Base-by-base conservation (phyloP, 305 asterid species). In the Nicotiana rustica region DNA sequence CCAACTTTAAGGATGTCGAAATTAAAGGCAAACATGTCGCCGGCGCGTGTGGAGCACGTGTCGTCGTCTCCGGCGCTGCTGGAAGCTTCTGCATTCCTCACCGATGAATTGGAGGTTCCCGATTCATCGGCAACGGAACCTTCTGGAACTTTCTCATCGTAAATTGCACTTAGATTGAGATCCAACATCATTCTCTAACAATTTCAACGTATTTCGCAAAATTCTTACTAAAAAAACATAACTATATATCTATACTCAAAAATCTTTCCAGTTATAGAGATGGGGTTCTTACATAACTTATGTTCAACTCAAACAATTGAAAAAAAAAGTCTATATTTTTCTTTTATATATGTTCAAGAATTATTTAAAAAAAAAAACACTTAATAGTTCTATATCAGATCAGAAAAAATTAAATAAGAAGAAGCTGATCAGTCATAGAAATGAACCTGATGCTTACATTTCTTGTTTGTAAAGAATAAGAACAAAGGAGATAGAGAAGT, bases 61-160 rank as follows among this genome's bases (percentile, higher is more conserved):
- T 87, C 93, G 17, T 91, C 95, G 85, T 92, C 90, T 83, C 91
- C 89, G 71, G 95, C 87, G 41, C 81, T 85, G 82, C 87, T 83
- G 61, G 86, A 66, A 83, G 89, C 92, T 83, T 35, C 88, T 5
- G 85, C 92, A 87, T 86, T 88, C 73, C 85, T 88, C 70, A 71
- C 88, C 61, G 92, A 88, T 19, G 95, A 91, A 38, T 89, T 81
- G 56, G 97, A 89, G 21, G 92, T 88, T 52, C 81, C 88, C 57
- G 91, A 81, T 81, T 81, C 83, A 67, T 81, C 83, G 17, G 44
- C 80, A 21, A 75, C 41, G 38, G 84, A 70, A 66, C 55, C 55
- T 66, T 80, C 83, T 8, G 2, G 55, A 36, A 38, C 19, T 73
- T 81, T 81, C 60, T 82, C 90, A 60, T 83, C 87, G 66, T 49